A percentile compares a stretch with the other conserved stretches of the same genome.
phyloP scores from a whole-genome alignment of 768 basidiomycete species.

The Asterophora parasitica region DNA sequence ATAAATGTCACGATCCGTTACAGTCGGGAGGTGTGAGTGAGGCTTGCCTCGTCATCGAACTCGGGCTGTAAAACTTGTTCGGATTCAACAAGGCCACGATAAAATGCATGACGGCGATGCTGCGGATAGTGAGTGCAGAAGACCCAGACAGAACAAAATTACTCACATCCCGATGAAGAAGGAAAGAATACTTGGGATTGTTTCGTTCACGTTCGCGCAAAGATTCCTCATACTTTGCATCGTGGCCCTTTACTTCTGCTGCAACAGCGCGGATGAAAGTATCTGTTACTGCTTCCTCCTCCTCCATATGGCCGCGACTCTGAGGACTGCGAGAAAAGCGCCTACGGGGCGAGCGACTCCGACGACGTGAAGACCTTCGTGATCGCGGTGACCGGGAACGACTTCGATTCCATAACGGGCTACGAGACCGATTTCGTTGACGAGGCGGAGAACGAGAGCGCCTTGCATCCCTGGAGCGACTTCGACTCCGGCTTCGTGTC shows the following conservation, averaged over 20 bases:
- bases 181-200: slow-evolving; percentile 81
- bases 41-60: slow-evolving; percentile 74
- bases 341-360: slow-evolving; percentile 45
- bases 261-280: slow-evolving; percentile 87
- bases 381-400: slow-evolving; percentile 40
- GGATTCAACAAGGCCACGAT: slow-evolving; percentile 62
- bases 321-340: slow-evolving; percentile 50
- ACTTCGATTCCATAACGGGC: slow-evolving; percentile 40
- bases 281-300: slow-evolving; percentile 71
- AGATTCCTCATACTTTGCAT: slow-evolving; percentile 66
- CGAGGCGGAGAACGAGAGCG: slow-evolving; percentile 35
- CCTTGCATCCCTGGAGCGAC: slow-evolving; percentile 36
- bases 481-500: slow-evolving; percentile 35
- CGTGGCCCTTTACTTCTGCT: slow-evolving; percentile 78
- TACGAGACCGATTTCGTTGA: slow-evolving; percentile 39
- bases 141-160: not conserved
- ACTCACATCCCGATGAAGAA: slow-evolving; percentile 54
- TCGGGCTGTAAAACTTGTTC: slow-evolving; percentile 53
- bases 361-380: slow-evolving; percentile 31
- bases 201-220: slow-evolving; percentile 71
- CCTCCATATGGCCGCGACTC: slow-evolving; percentile 39
- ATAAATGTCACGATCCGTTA: slow-evolving; percentile 2
- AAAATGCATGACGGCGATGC: slow-evolving; percentile 72
- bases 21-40: not conserved
- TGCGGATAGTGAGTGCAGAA: slow-evolving; percentile 23